Percentiles rank a stretch among this genome's conserved stretches.
phyloP scores from a whole-genome alignment of 495 filamentous ascomycete genomes.

The Aspergillus conjunctus region DNA sequence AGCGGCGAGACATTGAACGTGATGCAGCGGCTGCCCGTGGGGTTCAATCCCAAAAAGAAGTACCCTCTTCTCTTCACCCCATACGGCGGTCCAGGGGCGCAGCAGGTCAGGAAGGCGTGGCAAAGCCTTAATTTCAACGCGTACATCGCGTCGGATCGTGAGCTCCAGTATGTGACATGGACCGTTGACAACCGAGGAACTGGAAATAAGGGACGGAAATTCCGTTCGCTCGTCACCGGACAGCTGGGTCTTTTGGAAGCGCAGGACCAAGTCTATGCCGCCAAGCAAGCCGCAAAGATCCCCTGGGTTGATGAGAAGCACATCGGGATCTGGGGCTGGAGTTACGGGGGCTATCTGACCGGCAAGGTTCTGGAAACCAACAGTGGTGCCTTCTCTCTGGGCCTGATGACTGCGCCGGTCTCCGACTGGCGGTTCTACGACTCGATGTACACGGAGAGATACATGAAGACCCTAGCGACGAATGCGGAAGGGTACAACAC shows the following conservation, averaged over 20 bases:
- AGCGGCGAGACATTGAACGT: conserved; percentile 24
- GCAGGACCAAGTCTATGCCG: conserved; percentile 25
- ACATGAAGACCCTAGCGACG: conserved; percentile 25
- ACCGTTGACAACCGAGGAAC: conserved; percentile 28
- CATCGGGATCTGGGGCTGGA: conserved; percentile 29
- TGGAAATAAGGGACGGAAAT: conserved; percentile 22
- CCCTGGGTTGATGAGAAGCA: conserved; percentile 22
- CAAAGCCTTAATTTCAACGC: conserved; percentile 21
- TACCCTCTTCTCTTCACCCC: conserved; percentile 27
- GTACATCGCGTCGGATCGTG: conserved; percentile 24
- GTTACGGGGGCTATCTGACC: conserved; percentile 25
- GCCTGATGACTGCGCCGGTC: conserved; percentile 24
- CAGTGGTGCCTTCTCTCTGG: conserved; percentile 21
- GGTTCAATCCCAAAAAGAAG: conserved; percentile 21
- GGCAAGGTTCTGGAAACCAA: conserved; percentile 26
- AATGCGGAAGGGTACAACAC: conserved; percentile 22
- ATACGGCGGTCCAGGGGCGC: conserved; percentile 24
- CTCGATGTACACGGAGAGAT: conserved; percentile 29
- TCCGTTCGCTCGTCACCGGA: conserved; percentile 20
- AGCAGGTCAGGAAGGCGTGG: conserved; percentile 22
- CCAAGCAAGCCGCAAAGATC: conserved; percentile 16
- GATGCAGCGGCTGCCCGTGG: conserved; percentile 23
- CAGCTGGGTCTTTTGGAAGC: conserved; percentile 23
- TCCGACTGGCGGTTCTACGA: conserved; percentile 28
- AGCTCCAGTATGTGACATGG: conserved; percentile 28